phyloP scores from a whole-genome alignment of 495 filamentous ascomycete species.

The Hyaloscypha hepaticicola region DNA sequence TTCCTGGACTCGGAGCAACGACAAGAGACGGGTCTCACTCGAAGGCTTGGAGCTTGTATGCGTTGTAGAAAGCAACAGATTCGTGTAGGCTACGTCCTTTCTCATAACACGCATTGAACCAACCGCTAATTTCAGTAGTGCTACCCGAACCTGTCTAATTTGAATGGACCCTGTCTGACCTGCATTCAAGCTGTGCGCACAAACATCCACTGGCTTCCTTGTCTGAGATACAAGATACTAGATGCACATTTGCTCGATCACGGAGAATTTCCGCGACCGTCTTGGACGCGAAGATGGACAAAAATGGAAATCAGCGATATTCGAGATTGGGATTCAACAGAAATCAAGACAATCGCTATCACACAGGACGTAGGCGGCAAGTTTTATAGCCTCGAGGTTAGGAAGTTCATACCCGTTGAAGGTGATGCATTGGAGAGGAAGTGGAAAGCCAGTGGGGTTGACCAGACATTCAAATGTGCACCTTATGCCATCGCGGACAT shows the following conservation, averaged over 20 bases:
- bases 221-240: constrained; percentile 20
- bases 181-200: not conserved
- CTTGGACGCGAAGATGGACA: constrained; percentile 26
- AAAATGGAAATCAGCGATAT: constrained; percentile 28
- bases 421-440: constrained; percentile 8
- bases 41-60: too few species aligned
- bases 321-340: constrained; percentile 13
- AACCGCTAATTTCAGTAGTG: too few species aligned
- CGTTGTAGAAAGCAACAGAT: too few species aligned
- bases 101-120: too few species aligned
- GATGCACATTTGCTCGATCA: constrained; percentile 21
- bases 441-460: constrained; percentile 33
- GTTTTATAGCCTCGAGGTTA: constrained; percentile 11
- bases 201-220: not conserved
- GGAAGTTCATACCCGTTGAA: constrained; percentile 16
- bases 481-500: constrained; percentile 51
- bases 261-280: constrained; percentile 1
- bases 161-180: not conserved
- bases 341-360: constrained; percentile 16
- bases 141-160: not conserved
- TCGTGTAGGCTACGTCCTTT: too few species aligned
- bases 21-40: too few species aligned
- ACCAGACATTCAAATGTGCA: constrained; percentile 37
- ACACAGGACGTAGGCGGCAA: constrained; percentile 24
- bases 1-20: too few species aligned